phyloP scores from a whole-genome alignment of 2,329 filamentous ascomycete species.

The Alternaria arbusti region DNA sequence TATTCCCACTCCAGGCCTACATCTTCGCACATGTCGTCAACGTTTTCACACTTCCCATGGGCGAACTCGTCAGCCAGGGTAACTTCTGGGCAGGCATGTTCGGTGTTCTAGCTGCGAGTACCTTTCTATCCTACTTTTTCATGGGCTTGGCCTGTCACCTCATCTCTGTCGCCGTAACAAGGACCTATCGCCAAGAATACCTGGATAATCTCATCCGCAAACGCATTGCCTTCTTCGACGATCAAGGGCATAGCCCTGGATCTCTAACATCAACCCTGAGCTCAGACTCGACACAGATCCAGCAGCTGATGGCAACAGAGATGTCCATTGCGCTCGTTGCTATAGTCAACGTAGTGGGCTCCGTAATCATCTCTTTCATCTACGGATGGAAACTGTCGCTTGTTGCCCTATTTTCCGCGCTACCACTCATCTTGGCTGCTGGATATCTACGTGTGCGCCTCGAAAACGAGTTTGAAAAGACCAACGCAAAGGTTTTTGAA shows the following conservation, averaged over 20 bases:
- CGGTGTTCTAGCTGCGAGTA: conserved; percentile 62
- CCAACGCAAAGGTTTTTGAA: conserved; percentile 71
- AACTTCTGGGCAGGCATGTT: conserved; percentile 73
- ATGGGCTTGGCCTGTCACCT: conserved; percentile 48
- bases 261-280: conserved; percentile 64
- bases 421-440: conserved; percentile 59
- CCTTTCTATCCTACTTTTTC: conserved; percentile 62
- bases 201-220: conserved; percentile 66
- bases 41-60: conserved; percentile 44
- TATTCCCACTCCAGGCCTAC: conserved; percentile 49
- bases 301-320: conserved; percentile 68
- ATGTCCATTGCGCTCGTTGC: conserved; percentile 67
- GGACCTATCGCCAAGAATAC: conserved; percentile 65
- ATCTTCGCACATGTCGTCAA: conserved; percentile 47
- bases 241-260: conserved; percentile 65
- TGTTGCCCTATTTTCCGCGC: conserved; percentile 66
- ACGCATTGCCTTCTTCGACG: conserved; percentile 66
- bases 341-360: conserved; percentile 69
- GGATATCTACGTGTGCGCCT: conserved; percentile 60
- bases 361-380: conserved; percentile 69
- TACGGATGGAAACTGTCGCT: conserved; percentile 80
- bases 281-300: conserved; percentile 64
- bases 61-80: conserved; percentile 42
- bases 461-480: conserved; percentile 71
- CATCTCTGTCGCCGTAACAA: conserved; percentile 53